Conservation (phyloP, 495 filamentous ascomycete species). For the Aspergillus cristatus region DNA sequence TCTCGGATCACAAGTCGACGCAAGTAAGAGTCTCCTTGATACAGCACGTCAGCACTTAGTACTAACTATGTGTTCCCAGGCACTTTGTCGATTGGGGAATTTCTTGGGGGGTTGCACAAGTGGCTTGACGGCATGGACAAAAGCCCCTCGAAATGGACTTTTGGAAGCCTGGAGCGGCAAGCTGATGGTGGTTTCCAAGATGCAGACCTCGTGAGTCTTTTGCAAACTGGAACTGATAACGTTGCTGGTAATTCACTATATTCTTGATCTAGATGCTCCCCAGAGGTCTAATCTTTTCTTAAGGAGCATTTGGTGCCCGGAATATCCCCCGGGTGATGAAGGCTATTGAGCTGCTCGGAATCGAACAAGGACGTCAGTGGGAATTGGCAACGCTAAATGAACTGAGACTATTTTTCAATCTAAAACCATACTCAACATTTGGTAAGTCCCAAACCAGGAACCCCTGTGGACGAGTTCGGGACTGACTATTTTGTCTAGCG, state of each 20-base stretch:
- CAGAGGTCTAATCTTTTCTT: slow-evolving; percentile 13
- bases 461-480: slow-evolving; percentile 15
- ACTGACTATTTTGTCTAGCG: slow-evolving; percentile 20
- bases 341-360: slow-evolving; percentile 64
- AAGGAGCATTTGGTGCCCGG: slow-evolving; percentile 47
- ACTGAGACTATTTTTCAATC: slow-evolving; percentile 62
- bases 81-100: neutral
- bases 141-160: slow-evolving; percentile 18
- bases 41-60: too few species aligned
- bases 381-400: slow-evolving; percentile 65
- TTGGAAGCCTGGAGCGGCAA: slow-evolving; percentile 5
- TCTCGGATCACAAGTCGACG: slow-evolving; percentile 10
- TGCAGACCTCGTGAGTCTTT: slow-evolving; percentile 8
- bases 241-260: slow-evolving; percentile 3
- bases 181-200: slow-evolving; percentile 8
- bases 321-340: slow-evolving; percentile 59
- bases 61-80: neutral
- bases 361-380: slow-evolving; percentile 63
- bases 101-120: slow-evolving; percentile 2
- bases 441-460: too few species aligned
- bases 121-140: slow-evolving; percentile 1
- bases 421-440: slow-evolving; percentile 57
- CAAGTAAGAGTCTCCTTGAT: neutral
- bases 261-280: too few species aligned
- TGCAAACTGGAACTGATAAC: slow-evolving; percentile 16